Percentiles rank a stretch among this genome's conserved stretches.
phyloP scores from a whole-genome alignment of 2,329 filamentous ascomycete genomes.

The Xylaria sp. region DNA sequence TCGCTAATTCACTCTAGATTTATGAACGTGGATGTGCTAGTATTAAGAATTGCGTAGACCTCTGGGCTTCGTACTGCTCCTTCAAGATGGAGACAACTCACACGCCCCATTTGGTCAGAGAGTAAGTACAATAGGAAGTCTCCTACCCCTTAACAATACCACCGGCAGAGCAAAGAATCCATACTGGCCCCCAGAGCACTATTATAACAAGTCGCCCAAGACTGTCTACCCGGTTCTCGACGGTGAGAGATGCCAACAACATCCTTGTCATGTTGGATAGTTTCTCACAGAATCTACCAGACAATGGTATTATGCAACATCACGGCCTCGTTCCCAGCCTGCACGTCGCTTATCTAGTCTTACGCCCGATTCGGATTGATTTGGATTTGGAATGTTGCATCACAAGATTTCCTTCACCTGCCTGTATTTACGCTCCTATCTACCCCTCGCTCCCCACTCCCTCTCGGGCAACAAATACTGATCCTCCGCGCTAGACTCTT shows the following conservation, averaged over 20 bases:
- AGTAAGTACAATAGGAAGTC: conserved; percentile 88
- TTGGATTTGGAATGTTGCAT: conserved; percentile 63
- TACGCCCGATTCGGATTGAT: conserved; percentile 51
- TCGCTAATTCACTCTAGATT: conserved; percentile 66
- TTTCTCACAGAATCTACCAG: conserved; percentile 75
- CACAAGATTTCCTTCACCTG: conserved; percentile 65
- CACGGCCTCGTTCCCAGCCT: conserved; percentile 52
- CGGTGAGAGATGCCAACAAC: conserved; percentile 79
- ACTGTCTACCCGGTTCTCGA: conserved; percentile 57
- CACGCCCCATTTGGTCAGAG: conserved; percentile 94
- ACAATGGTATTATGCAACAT: conserved; percentile 62
- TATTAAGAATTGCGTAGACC: conserved; percentile 91
- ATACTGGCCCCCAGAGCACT: conserved; percentile 47
- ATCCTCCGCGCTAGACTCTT: conserved; percentile 76
- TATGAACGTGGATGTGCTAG: conserved; percentile 96
- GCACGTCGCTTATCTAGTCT: conserved; percentile 56
- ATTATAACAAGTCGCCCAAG: conserved; percentile 46
- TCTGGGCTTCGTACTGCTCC: conserved; percentile 96
- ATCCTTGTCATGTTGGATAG: conserved; percentile 66
- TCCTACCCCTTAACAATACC: conserved; percentile 74
- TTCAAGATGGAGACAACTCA: conserved; percentile 99
- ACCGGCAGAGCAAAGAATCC: conserved; percentile 54
- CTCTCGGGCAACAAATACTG: conserved; percentile 44
- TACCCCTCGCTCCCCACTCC: conserved; percentile 48
- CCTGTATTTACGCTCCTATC: conserved; percentile 71